These are phyloP conservation scores for Pythium brachiatum DNA, from an alignment of 352 stramenopile species.

Conservation along the genomic window DNA sequence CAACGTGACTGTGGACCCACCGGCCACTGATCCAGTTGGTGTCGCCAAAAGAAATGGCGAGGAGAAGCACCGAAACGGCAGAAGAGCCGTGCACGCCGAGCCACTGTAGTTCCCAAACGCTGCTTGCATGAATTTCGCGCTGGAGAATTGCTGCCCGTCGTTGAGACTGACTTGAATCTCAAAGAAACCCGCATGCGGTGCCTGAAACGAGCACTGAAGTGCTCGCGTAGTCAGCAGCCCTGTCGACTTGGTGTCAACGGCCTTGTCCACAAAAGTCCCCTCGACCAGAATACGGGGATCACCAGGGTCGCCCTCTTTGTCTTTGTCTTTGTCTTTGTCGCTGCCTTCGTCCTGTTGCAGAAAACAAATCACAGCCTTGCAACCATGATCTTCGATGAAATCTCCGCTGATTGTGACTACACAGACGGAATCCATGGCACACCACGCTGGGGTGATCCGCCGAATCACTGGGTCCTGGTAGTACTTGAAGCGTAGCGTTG, in stretches of 20 bases:
- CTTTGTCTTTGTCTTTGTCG: conserved; percentile 20
- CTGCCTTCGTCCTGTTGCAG: conserved; percentile 31
- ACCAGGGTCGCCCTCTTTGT: neutral
- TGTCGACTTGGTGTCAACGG: neutral
- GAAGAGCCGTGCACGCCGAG: conserved; percentile 48
- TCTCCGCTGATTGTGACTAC: conserved; percentile 43
- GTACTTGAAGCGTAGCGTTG: conserved; percentile 53
- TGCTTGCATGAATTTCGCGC: conserved; percentile 54
- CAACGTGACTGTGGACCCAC: conserved; percentile 55
- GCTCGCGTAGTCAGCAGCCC: conserved; percentile 9
- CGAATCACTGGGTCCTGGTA: conserved; percentile 53
- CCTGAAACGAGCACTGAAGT: conserved; percentile 36
- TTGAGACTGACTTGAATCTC: conserved; percentile 71
- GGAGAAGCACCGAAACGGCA: conserved; percentile 58
- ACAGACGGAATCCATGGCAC: conserved; percentile 32
- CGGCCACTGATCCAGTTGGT: conserved; percentile 53
- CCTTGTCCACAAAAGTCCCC: conserved; percentile 28
- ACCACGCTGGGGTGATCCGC: conserved; percentile 50
- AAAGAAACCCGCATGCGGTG: conserved; percentile 41
- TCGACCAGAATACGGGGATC: conserved; percentile 27
- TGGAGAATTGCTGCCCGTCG: conserved; percentile 53
- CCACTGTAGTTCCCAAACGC: conserved; percentile 64
- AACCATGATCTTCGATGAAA: conserved; percentile 51
- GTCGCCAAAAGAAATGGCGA: conserved; percentile 64
- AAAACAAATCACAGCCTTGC: conserved; percentile 44